These are phyloP conservation scores for Fusarium illudens DNA, from an alignment of 2,329 filamentous ascomycete species.

Conservation along the genomic window DNA sequence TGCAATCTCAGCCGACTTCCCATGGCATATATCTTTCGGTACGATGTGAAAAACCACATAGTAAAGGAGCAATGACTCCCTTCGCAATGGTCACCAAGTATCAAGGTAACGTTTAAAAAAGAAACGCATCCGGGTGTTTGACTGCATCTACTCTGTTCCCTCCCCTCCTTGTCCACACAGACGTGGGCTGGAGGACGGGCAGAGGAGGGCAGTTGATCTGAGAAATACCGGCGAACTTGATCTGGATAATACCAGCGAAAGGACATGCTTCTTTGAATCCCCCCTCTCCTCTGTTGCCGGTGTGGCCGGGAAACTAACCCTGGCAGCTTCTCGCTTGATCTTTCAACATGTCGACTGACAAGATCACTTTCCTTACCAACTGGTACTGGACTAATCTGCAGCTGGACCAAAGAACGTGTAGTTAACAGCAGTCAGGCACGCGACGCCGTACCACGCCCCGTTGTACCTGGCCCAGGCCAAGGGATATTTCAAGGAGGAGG, in stretches of 20 bases:
- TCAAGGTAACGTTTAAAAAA: slow-evolving; percentile 58
- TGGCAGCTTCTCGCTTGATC: slow-evolving; percentile 54
- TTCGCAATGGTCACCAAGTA: slow-evolving; percentile 43
- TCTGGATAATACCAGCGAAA: slow-evolving; percentile 90
- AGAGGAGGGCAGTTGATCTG: slow-evolving; percentile 59
- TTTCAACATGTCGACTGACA: slow-evolving; percentile 78
- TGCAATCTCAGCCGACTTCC: background rate
- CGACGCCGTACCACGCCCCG: slow-evolving; percentile 81
- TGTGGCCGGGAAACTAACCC: slow-evolving; percentile 56
- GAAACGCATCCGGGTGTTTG: slow-evolving; percentile 59
- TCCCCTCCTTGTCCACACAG: background rate
- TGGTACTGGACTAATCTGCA: slow-evolving; percentile 61
- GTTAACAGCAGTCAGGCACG: slow-evolving; percentile 67
- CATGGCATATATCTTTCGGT: slow-evolving; percentile 25
- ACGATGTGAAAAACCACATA: slow-evolving; percentile 40
- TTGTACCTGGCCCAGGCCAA: slow-evolving; percentile 80
- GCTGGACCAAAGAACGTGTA: slow-evolving; percentile 18
- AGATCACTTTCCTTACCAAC: slow-evolving; percentile 86
- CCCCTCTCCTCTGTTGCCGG: slow-evolving; percentile 39
- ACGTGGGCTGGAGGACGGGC: slow-evolving; percentile 13
- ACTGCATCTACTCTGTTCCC: slow-evolving; percentile 30
- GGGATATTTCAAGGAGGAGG: slow-evolving; percentile 78
- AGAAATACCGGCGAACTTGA: slow-evolving; percentile 87
- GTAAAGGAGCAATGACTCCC: slow-evolving; percentile 37
- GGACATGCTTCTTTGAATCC: slow-evolving; percentile 77